Evolutionary conservation across 2,329 filamentous ascomycete genomes (phyloP), one percentile per base, ranked within the genome.

Genomic region (Cordyceps fumosorosea): DNA sequence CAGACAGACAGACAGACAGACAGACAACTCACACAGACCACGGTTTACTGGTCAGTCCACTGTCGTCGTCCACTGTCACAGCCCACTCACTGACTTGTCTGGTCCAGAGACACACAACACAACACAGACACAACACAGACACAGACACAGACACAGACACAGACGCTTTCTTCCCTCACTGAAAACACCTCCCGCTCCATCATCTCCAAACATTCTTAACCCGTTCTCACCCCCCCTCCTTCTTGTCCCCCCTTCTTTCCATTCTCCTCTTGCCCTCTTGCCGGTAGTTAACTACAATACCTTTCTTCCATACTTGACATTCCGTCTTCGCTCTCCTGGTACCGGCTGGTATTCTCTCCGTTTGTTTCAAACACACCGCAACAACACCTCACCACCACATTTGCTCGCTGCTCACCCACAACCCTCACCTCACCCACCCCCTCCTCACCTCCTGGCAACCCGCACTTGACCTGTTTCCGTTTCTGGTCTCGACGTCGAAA

Each of bases 171-270:
- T 29, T 29, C 5, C 34, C 56, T 50, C 45, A 51, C 56, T 42
- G 16, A 14, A 48, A 18, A 57, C 26, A 37, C 14, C 54, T 29
- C 54, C 24, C 5, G 16, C 40, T 44, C 54, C 29, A 16, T 32
- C 34, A 29, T 50, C 50, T 42, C 34, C 32, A 37, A 54, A 53
- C 34, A 29, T 52, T 59, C 56, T 59, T 52, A 44, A 59, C 56
- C 47, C 56, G 34, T 59, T 59, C 22, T 48, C 22, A 42, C 47
- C 47, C 56, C 44, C 29, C 20, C 29, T 48, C 26, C 26, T 40
- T 51, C 37, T 44, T n/a, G 7, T 44, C 22, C 20, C 48, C 14
- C 32, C 20, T 37, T 58, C 12, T 34, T 34, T 8, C 56, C 45
- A 26, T 10, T 12, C n/a, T 18, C 18, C 47, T 18, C 48, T 29